Evolutionary conservation across 1,139 yeast genomes (phyloP).

Genomic region (Nakaseomyces glabratus): DNA sequence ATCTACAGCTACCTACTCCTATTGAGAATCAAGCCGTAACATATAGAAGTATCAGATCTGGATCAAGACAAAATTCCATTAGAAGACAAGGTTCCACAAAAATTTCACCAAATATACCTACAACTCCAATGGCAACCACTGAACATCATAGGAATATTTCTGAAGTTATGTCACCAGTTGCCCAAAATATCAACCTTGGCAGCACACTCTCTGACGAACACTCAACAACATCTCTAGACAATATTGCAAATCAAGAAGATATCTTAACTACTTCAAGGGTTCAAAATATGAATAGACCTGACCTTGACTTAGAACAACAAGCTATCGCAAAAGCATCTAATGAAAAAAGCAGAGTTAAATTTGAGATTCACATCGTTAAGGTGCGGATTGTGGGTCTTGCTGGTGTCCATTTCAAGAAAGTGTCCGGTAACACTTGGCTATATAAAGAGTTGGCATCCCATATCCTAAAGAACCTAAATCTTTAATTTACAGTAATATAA

Average conservation of each 20-base stretch:
- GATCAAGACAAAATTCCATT: conserved; percentile 24
- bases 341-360: conserved; percentile 43
- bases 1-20: conserved; percentile 16
- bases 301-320: conserved; percentile 12
- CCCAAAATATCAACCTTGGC: conserved; percentile 8
- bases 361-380: conserved; percentile 87
- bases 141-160: conserved; percentile 27
- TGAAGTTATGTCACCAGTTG: conserved; percentile 23
- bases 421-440: conserved; percentile 91
- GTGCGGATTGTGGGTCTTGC: conserved; percentile 88
- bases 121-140: conserved; percentile 33
- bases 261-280: conserved; percentile 28
- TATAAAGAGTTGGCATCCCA: conserved; percentile 86
- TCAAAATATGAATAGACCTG: conserved; percentile 24
- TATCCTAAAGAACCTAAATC: conserved; percentile 66
- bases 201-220: conserved; percentile 28
- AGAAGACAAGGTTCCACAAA: conserved; percentile 23
- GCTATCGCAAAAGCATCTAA: conserved; percentile 21
- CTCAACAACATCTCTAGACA: conserved; percentile 57
- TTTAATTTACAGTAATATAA: too few relatives aligned
- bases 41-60: conserved; percentile 8
- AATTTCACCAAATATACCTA: conserved; percentile 32
- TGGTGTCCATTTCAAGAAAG: conserved; percentile 90
- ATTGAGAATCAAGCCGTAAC: conserved; percentile 12
- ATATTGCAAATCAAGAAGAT: conserved; percentile 34